A percentile compares a stretch with the other conserved stretches of the same genome.
Conservation (phyloP, 345 rosid genomes). For the Angophora floribunda region DNA sequence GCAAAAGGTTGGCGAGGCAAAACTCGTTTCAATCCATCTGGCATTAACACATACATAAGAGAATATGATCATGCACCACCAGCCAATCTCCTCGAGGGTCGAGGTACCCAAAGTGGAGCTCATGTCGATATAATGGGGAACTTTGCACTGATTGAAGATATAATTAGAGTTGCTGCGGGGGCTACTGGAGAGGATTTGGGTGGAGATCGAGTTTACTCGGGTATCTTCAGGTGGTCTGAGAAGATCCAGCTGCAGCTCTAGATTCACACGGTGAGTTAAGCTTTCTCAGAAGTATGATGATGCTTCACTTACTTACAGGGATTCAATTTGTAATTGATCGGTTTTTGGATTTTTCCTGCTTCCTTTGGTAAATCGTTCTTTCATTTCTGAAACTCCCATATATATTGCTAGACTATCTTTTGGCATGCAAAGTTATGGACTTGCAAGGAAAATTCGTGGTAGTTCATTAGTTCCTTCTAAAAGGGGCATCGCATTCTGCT, state of each 20-base stretch:
- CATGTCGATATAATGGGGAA: constrained; percentile 80
- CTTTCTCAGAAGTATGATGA: background rate
- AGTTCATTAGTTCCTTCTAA: background rate
- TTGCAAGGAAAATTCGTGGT: background rate
- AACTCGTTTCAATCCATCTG: constrained; percentile 68
- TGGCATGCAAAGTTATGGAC: background rate
- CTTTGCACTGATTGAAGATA: constrained; percentile 64
- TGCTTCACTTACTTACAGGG: background rate
- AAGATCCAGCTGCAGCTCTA: constrained; percentile 42
- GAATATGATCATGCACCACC: constrained; percentile 69
- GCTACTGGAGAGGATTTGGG: constrained; percentile 49
- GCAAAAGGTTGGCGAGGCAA: constrained; percentile 76
- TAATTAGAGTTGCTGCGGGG: constrained; percentile 60
- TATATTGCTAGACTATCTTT: background rate
- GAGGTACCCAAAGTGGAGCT: constrained; percentile 73
- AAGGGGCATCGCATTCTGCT: background rate
- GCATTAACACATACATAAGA: constrained; percentile 35
- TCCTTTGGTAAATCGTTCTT: background rate
- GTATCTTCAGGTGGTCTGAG: constrained; percentile 53
- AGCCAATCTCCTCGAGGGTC: constrained; percentile 54
- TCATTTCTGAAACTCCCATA: background rate
- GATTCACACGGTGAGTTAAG: background rate
- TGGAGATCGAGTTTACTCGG: constrained; percentile 50
- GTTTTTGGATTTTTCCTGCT: background rate
- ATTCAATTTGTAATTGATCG: background rate